phyloP scores from a whole-genome alignment of 495 filamentous ascomycete species.

The Lasiosphaeria ovina region DNA sequence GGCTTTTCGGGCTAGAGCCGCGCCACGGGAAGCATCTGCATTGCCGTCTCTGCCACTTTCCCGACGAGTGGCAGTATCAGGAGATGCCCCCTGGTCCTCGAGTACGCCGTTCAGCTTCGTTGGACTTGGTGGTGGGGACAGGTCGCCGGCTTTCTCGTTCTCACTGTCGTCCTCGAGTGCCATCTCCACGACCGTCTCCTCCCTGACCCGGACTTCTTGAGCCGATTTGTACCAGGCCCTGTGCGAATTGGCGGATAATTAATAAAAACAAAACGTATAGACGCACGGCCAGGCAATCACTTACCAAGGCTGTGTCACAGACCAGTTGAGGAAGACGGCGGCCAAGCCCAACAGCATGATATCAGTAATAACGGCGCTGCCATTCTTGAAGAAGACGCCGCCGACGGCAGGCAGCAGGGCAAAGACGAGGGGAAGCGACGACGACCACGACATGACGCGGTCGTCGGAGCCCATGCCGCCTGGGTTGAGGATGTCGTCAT shows the following conservation, averaged over 20 bases:
- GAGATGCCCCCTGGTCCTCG: constrained; percentile 30
- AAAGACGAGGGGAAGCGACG: constrained; percentile 74
- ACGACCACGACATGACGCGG: constrained; percentile 50
- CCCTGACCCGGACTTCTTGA: constrained; percentile 55
- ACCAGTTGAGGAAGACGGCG: constrained; percentile 90
- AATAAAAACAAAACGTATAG: constrained; percentile 11
- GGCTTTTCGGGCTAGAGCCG: constrained; percentile 36
- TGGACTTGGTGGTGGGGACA: constrained; percentile 18
- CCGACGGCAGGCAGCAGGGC: constrained; percentile 82
- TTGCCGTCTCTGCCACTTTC: background rate
- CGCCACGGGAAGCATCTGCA: background rate
- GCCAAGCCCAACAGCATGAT: constrained; percentile 74
- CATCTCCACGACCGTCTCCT: constrained; percentile 44
- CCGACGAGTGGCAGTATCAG: background rate
- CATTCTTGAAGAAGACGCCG: constrained; percentile 82
- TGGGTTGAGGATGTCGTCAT: constrained; percentile 71
- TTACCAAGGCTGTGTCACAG: constrained; percentile 85
- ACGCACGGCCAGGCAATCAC: constrained; percentile 2
- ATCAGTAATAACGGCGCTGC: constrained; percentile 78
- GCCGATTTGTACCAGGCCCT: constrained; percentile 91
- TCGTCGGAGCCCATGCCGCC: constrained; percentile 34
- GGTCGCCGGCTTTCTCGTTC: constrained; percentile 23
- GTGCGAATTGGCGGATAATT: background rate
- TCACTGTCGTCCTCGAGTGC: constrained; percentile 47
- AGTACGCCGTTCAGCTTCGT: constrained; percentile 40